Evolutionary conservation across 805 yeast genomes (phyloP).

Genomic region (Grigorovia humatica): DNA sequence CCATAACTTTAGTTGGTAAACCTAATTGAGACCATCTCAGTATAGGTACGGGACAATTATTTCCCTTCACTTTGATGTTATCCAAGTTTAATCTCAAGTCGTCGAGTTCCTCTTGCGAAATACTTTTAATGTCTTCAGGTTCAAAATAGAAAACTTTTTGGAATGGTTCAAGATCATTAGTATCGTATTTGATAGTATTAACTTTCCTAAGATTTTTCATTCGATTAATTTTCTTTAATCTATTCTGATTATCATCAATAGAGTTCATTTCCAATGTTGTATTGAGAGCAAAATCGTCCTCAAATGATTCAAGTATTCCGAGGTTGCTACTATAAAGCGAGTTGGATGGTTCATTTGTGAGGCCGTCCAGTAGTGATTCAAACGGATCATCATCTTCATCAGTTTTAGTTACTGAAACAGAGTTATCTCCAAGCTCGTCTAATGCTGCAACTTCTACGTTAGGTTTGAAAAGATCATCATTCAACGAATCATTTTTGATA

Average conservation of each 20-base stretch:
- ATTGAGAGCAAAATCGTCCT: conserved; percentile 9
- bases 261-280: conserved; percentile 20
- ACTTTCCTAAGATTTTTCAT: conserved; percentile 32
- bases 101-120: conserved; percentile 47
- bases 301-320: conserved; percentile 8
- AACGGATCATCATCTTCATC: conserved; percentile 32
- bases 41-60: conserved; percentile 52
- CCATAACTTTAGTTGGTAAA: conserved; percentile 47
- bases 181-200: conserved; percentile 18
- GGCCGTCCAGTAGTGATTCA: conserved; percentile 35
- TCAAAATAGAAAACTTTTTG: conserved; percentile 54
- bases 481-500: conserved; percentile 2
- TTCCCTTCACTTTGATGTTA: conserved; percentile 59
- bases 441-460: background rate
- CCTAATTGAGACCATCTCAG: conserved; percentile 76
- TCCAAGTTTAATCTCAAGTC: conserved; percentile 44
- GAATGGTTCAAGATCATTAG: conserved; percentile 40
- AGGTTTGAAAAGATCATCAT: background rate
- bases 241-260: conserved; percentile 26
- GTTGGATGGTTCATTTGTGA: background rate
- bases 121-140: conserved; percentile 39
- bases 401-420: background rate
- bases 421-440: background rate
- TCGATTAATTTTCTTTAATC: conserved; percentile 29
- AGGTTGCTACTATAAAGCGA: background rate